Base-by-base conservation (phyloP, 352 stramenopile species). In the Phytophthora tentaculata region DNA sequence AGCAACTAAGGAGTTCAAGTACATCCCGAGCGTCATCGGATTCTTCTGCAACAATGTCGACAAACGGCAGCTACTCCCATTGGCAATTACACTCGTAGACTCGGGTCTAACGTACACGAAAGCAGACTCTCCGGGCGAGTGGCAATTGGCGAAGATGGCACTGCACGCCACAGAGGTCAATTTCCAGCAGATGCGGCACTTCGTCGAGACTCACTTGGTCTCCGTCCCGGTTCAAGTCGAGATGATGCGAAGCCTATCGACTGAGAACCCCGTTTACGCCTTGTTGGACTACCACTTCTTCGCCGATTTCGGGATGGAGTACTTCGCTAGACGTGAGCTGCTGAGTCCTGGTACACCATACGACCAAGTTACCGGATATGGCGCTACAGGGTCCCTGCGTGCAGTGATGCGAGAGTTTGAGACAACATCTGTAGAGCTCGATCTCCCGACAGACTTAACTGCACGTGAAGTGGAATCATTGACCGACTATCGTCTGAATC, bases 81-180 rank as follows among this genome's bases (percentile, higher is more conserved):
- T 82, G 14, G 74, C 67, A 13, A 80, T 82, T 58, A 61, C 64
- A n/a, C 41, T 76, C 5, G 51, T 74, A 12, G 56, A 77, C 10
- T 61, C 64, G 0, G 28, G 55, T 1, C 26, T 79, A 16, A 72
- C 69, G 22, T 76, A 73, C 57, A 77, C 71, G 14, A 70, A 69
- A 35, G 24, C 32, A 7, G 71, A 79, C 57, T 65, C 67, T 22
- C 28, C 41, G 16, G 63, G 47, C 0, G 71, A 82, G 23, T 82
- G 74, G 74, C 70, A 67, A 29, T 29, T 82, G 19, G 74, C 74
- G 24, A 82, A 82, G 58, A 79, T 79, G 71, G 74, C 74, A 17
- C 49, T 82, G 17, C 61, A 82, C 49, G 71, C 71, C 0, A 71
- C 67, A 3, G 71, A 79, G 53, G 41, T 73, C 24, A 77, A 75